These are phyloP conservation scores for Fusarium sp. DNA, from an alignment of 2,329 filamentous ascomycete species.

Conservation along the genomic window DNA sequence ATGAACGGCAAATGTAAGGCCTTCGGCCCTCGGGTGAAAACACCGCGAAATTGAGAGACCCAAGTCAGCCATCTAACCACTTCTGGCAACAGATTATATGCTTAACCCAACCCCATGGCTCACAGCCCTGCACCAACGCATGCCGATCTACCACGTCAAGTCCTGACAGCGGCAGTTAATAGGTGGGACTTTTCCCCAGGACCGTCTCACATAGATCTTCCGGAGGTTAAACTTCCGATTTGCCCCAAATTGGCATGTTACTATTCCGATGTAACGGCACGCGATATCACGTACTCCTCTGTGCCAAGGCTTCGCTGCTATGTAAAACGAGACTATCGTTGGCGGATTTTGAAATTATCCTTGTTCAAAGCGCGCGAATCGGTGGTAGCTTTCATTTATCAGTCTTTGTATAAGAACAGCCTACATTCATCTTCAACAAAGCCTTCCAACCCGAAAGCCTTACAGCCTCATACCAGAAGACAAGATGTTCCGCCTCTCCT, in stretches of 20 bases:
- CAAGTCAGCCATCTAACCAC: not conserved
- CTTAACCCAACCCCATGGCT: not conserved
- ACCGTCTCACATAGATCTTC: not conserved
- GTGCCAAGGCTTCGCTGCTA: not conserved
- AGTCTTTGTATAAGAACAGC: not conserved
- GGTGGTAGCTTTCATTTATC: accelerated
- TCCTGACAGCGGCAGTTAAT: not conserved
- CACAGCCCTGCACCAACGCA: not conserved
- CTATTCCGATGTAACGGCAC: not conserved
- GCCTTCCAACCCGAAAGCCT: not conserved
- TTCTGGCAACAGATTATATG: not conserved
- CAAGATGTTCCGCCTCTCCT: conserved; percentile 53
- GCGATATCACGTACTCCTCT: conserved; percentile 10
- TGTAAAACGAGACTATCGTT: not conserved
- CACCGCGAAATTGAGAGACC: not conserved
- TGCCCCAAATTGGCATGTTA: conserved; percentile 18
- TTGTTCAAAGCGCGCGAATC: conserved; percentile 14
- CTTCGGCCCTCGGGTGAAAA: not conserved
- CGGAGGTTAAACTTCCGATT: conserved; percentile 29
- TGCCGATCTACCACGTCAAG: not conserved
- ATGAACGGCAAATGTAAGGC: too few species aligned
- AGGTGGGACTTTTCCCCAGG: conserved; percentile 21
- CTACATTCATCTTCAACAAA: accelerated
- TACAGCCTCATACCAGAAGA: not conserved
- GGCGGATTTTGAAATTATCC: not conserved